Base-by-base conservation (phyloP, 768 basidiomycete species). In the Lactifluus volemus region DNA sequence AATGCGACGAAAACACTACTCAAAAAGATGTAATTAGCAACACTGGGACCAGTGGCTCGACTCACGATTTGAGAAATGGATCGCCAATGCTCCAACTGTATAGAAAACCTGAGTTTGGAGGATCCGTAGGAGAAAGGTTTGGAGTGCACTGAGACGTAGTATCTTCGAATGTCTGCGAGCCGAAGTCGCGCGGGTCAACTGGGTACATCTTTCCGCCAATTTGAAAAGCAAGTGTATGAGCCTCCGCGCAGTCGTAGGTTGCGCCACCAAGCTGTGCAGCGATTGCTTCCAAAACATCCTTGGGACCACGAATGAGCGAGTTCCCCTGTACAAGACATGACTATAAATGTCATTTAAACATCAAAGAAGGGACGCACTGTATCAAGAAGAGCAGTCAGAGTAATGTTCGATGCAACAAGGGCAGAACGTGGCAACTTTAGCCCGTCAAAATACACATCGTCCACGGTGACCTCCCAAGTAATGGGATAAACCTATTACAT, bases 51-150 rank as follows among this genome's bases (percentile, higher is more conserved):
- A 41, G 55, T 29, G 47, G 25, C 36, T 42, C 39, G 48, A 44
- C 81, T 49, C 62, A 89, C 87, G 85, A 79, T 69, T 89, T 89
- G 60, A 91, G 67, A 66, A 90, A 90, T 1, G 89, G 88, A 64
- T 79, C 81, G 2, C 89, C 89, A 34, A 91, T 72, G 72, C 82
- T 89, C 88, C 89, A 91, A 66, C 82, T 84, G 66, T 86, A 89
- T 50, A 85, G 69, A 65, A 84, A 88, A 4, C 81, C 81, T 11
- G 68, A 71, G 11, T 79, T 73, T 5, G 88, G 89, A 3, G 84
- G 74, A 67, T 90, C 88, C 30, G 88, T 89, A 7, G 75, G 55
- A 2, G 77, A 83, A 19, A 90, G 64, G 55, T 81, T 86, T 2
- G 84, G 71, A 11, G 63, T 67, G 67, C 89, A 92, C 3, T 48